A percentile compares a stretch with the other conserved stretches of the same genome.
Evolutionary conservation across 257 asterid genomes (phyloP).

Genomic region (Nicotiana noctiflora): DNA sequence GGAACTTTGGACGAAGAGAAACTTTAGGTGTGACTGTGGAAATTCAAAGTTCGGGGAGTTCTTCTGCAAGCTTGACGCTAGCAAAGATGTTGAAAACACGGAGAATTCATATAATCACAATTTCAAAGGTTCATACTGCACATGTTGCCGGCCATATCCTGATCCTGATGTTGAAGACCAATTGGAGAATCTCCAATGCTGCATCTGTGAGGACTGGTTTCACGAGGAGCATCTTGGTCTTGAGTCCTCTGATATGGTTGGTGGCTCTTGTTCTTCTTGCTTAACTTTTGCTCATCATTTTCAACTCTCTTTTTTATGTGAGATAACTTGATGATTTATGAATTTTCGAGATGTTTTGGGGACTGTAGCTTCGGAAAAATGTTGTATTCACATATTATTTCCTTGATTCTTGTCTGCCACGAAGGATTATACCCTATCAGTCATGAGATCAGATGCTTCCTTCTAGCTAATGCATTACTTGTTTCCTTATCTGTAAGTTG

Average conservation of each 20-base stretch:
- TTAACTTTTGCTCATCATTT: neutral
- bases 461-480: neutral
- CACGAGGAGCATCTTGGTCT: constrained; percentile 94
- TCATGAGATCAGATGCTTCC: neutral
- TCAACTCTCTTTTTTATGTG: neutral
- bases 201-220: constrained; percentile 98
- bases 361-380: neutral
- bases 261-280: constrained; percentile 10
- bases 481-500: neutral
- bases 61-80: constrained; percentile 78
- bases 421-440: neutral
- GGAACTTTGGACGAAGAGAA: constrained; percentile 97
- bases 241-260: constrained; percentile 57
- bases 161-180: constrained; percentile 95
- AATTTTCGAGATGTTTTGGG: neutral
- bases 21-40: constrained; percentile 97
- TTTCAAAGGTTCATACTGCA: constrained; percentile 91
- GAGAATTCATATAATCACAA: constrained; percentile 76
- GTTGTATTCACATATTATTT: neutral
- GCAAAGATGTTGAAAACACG: constrained; percentile 72
- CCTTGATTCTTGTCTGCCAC: neutral
- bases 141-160: constrained; percentile 83
- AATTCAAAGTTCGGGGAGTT: constrained; percentile 87
- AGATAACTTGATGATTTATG: neutral
- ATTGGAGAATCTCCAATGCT: constrained; percentile 89